Evolutionary conservation across 129 eudicot genomes (phyloP).

Genomic region (Erigeron canadensis): DNA sequence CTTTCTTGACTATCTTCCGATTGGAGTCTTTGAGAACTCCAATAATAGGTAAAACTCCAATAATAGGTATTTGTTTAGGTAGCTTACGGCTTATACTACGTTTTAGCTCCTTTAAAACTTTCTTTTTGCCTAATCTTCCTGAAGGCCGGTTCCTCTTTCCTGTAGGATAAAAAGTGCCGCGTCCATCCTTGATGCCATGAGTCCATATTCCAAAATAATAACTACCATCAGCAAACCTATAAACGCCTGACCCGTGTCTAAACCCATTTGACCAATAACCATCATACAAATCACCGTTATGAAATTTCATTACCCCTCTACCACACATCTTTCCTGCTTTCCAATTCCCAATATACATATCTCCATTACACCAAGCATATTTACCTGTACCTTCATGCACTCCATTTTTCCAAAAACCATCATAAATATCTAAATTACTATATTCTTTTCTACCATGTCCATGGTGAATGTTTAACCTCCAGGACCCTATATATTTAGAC

Average conservation of each 20-base stretch:
- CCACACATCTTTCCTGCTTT: constrained; percentile 74
- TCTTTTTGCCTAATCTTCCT: constrained; percentile 23
- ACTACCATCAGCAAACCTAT: constrained; percentile 79
- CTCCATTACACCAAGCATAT: constrained; percentile 65
- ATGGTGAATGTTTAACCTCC: constrained; percentile 72
- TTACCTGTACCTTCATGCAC: constrained; percentile 75
- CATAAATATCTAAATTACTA: constrained; percentile 61
- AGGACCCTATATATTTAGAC: constrained; percentile 57
- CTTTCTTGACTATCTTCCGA: constrained; percentile 38
- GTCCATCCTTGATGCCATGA: constrained; percentile 77
- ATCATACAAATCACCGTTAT: constrained; percentile 74
- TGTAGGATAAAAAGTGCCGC: constrained; percentile 69
- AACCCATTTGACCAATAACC: constrained; percentile 75
- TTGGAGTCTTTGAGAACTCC: too few relatives aligned
- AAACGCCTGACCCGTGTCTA: constrained; percentile 75
- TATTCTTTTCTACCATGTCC: constrained; percentile 76
- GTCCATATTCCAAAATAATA: constrained; percentile 85
- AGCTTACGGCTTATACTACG: constrained; percentile 44
- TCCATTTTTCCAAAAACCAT: constrained; percentile 88
- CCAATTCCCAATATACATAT: constrained; percentile 74
- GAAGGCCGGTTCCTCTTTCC: constrained; percentile 47
- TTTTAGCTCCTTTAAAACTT: constrained; percentile 14
- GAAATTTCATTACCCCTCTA: constrained; percentile 82
- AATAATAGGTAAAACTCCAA: constrained; percentile 23
- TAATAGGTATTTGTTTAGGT: constrained; percentile 45